A percentile compares a stretch with the other conserved stretches of the same genome.
Evolutionary conservation across 192 early-diverging fungal species (phyloP).

Genomic region (Backusella psychrophila): DNA sequence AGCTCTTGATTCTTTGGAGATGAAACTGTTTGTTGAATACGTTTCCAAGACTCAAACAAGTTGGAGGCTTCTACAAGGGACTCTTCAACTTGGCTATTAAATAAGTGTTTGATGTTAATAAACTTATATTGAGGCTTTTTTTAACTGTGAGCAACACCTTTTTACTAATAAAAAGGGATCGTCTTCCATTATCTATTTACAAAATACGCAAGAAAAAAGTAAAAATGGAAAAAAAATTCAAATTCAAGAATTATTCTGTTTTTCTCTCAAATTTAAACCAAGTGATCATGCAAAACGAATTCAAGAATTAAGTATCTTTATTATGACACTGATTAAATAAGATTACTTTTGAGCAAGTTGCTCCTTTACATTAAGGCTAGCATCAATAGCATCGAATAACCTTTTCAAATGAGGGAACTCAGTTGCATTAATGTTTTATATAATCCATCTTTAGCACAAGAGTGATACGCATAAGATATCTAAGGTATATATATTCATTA

Average conservation of each 20-base stretch:
- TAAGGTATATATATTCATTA: neutral
- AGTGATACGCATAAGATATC: neutral
- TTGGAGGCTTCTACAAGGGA: slow-evolving; percentile 40
- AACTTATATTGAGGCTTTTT: too few species aligned
- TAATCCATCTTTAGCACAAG: neutral
- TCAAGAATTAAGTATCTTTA: too few species aligned
- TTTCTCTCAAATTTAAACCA: too few species aligned
- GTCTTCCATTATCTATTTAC: neutral
- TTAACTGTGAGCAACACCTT: neutral
- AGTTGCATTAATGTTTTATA: neutral
- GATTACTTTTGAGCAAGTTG: neutral
- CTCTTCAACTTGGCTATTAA: slow-evolving; percentile 41
- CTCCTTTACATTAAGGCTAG: neutral
- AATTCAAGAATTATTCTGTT: too few species aligned
- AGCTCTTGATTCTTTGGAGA: slow-evolving; percentile 55
- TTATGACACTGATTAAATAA: too few species aligned
- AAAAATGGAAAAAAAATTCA: too few species aligned
- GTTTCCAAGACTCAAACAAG: slow-evolving; percentile 49
- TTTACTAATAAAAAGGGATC: slow-evolving; percentile 26
- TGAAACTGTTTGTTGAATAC: slow-evolving; percentile 53
- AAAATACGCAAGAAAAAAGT: neutral
- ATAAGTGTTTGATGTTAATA: neutral
- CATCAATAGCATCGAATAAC: neutral
- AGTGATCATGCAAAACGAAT: too few species aligned
- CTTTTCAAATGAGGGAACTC: neutral